Conservation (phyloP, 108 stramenopile species). For the Conticribra weissflogii region DNA sequence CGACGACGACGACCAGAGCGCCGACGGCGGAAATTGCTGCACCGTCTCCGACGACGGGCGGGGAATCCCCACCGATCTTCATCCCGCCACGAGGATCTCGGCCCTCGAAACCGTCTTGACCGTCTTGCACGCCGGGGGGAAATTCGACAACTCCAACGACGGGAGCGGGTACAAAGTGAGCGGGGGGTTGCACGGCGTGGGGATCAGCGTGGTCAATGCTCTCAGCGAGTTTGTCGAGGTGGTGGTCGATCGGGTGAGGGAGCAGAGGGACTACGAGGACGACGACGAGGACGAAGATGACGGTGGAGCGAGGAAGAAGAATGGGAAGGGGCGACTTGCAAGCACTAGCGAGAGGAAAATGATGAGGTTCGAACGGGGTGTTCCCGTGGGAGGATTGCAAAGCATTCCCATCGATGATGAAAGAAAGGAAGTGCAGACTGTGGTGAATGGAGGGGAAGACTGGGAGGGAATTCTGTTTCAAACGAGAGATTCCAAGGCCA, state of each 20-base stretch:
- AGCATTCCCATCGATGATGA: constrained; percentile 33
- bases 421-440: neutral
- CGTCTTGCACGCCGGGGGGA: constrained; percentile 96
- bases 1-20: constrained; percentile 4
- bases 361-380: constrained; percentile 84
- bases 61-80: constrained; percentile 93
- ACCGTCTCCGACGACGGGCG: constrained; percentile 91
- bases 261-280: neutral
- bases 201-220: constrained; percentile 96
- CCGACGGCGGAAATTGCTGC: constrained; percentile 43
- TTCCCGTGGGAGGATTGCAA: constrained; percentile 59
- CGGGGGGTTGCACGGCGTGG: constrained; percentile 96
- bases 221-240: constrained; percentile 83
- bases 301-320: constrained; percentile 5
- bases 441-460: constrained; percentile 16
- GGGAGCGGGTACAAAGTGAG: constrained; percentile 90
- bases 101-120: constrained; percentile 95
- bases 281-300: neutral
- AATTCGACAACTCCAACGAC: constrained; percentile 90
- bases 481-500: constrained; percentile 17
- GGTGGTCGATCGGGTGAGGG: constrained; percentile 64
- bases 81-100: constrained; percentile 72
- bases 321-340: neutral
- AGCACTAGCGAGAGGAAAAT: constrained; percentile 15
- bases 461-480: constrained; percentile 36